Base-by-base conservation (phyloP, 208 protist species). In the Trichomonas tenax region DNA sequence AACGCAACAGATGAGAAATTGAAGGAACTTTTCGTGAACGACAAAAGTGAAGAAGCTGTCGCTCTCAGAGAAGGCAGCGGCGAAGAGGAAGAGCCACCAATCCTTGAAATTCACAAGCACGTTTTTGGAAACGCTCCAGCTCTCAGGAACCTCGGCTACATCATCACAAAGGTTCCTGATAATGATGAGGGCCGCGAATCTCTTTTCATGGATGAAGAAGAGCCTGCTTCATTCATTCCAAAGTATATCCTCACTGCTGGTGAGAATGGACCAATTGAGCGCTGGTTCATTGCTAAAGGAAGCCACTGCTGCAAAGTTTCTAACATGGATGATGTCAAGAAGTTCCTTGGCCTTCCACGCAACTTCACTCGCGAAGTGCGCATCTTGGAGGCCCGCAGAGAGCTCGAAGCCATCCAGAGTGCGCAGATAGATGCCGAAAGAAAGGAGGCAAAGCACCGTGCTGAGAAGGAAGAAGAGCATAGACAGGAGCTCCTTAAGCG, bases 31-130 rank as follows among this genome's bases (percentile, higher is more conserved):
- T 48, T 93, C 4, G 6, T 34, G 11, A 26, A 41, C 31, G 40
- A 93, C 46, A 93, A 93, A 93, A 51, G 86, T 51, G 86, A 93
- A 93, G 86, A 93, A 51, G 86, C 44, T 2, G 26, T 93, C 9
- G 44, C 44, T 38, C 46, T 93, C 34, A 48, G 45, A 48, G 82
- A 89, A 89, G 9, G 34, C 23, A 14, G 17, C 14, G 23, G 9
- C 17, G 40, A 89, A 46, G 82, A 89, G 3, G 44, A 93, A 17
- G n/a, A 93, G 3, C 40, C 41, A 51, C 82, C 82, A 15, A 44
- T n/a, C 3, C 14, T 40, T 6, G 86, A 93, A 0, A 93, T 93
- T 3, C 41, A 48, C 17, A 93, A 93, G 45, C n/a, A 51, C 31
- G 86, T 93, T 17, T 51, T 93, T 0, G n/a, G 40, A 44, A 51